Evolutionary conservation across 2,329 filamentous ascomycete genomes (phyloP), one percentile per base, ranked within the genome.

Genomic region (Plectosphaerella cucumerina): DNA sequence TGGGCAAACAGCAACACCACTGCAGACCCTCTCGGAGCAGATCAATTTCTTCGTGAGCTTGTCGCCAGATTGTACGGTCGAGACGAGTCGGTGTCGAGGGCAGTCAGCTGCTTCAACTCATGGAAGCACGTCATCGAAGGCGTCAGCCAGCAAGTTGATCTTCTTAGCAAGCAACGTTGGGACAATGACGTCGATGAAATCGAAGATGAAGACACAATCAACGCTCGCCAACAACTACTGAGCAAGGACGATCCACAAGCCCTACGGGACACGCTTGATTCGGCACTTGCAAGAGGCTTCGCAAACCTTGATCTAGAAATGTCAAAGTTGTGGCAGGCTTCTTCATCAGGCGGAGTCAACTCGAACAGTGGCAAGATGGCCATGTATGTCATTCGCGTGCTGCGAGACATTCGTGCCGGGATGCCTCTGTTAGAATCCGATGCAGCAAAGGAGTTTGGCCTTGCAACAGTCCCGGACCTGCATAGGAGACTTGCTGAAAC

Each of bases 41-140:
- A 76, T 3, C 65, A 72, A 1, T 90, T 96, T 67, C 85, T 91
- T 44, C 74, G 84, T 53, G 81, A 82, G 17, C 78, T 96, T 20
- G 68, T 87, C 9, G 78, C 86, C 31, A 81, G 85, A 18, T 76
- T 89, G 8, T 82, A 92, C 59, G 92, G 93, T 6, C 81, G 85
- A 47, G 87, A 86, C 61, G 76, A 85, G 51, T 74, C 82, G 11
- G 80, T 93, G 0, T 81, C 82, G 34, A 73, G 72, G 49, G 81
- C 86, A 0, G 73, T 85, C 2, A 72, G 78, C 12, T 74, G 78
- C 44, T 94, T 94, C 62, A 77, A 83, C 52, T 76, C 77, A 1
- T 97, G 92, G 91, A 80, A 84, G 44, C 74, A 76, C n/a, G 80
- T 86, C 5, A 81, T 95, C n/a, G 80, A 86, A 53, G 82, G 85